These are phyloP conservation scores for Hypsizygus marmoreus DNA, from an alignment of 768 basidiomycete species.

Conservation along the genomic window DNA sequence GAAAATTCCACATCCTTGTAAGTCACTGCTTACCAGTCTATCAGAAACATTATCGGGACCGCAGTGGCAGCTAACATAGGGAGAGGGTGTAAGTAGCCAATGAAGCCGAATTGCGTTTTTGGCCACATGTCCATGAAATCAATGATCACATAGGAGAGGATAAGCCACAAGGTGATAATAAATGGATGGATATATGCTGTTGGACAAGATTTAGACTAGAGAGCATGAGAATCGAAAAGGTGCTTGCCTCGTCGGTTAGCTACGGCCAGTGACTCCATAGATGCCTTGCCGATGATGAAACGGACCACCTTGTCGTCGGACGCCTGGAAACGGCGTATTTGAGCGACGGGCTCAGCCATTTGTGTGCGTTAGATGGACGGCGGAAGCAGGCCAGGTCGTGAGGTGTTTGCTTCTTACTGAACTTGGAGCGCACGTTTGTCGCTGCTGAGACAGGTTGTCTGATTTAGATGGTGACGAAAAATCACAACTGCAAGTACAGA, in stretches of 20 bases:
- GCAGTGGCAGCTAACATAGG: slow-evolving; percentile 66
- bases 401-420: too few species aligned
- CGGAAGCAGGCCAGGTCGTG: too few species aligned
- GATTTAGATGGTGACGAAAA: too few species aligned
- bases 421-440: slow-evolving; percentile 15
- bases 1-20: not conserved
- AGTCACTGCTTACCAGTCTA: slow-evolving; percentile 62
- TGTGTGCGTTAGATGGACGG: slow-evolving; percentile 5
- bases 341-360: slow-evolving; percentile 46
- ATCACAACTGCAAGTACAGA: too few species aligned
- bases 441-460: too few species aligned
- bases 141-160: slow-evolving; percentile 57
- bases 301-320: slow-evolving; percentile 61
- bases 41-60: slow-evolving; percentile 62
- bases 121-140: slow-evolving; percentile 74
- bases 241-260: slow-evolving; percentile 63
- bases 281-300: slow-evolving; percentile 65
- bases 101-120: slow-evolving; percentile 36
- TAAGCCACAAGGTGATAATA: slow-evolving; percentile 62
- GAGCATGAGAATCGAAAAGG: not conserved
- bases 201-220: slow-evolving; percentile 3
- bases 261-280: slow-evolving; percentile 65
- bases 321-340: slow-evolving; percentile 53
- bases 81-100: slow-evolving; percentile 59
- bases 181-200: slow-evolving; percentile 61